These are phyloP conservation scores for Fusarium citri DNA, from an alignment of 2,329 filamentous ascomycete species.

Conservation along the genomic window DNA sequence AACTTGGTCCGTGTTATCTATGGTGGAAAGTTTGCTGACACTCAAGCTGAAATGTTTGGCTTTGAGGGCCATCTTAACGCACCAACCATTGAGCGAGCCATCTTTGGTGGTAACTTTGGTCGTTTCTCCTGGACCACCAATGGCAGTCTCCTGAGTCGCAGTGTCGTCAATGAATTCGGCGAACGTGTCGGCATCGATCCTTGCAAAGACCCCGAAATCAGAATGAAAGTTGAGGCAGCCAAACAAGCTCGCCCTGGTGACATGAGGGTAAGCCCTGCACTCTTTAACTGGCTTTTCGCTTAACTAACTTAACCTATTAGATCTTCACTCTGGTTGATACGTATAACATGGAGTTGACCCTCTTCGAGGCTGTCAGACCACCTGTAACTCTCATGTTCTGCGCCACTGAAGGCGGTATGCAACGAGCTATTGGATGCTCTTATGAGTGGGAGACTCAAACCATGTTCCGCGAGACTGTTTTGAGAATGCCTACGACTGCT, in stretches of 20 bases:
- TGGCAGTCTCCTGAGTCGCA: conserved; percentile 46
- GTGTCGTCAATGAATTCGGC: conserved; percentile 41
- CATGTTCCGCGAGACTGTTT: conserved; percentile 45
- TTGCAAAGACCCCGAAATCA: conserved; percentile 39
- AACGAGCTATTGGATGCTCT: conserved; percentile 44
- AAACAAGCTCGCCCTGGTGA: conserved; percentile 45
- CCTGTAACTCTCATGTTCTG: conserved; percentile 46
- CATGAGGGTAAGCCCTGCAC: conserved; percentile 40
- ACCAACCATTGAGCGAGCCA: conserved; percentile 45
- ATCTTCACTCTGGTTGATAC: conserved; percentile 54
- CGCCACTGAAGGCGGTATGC: conserved; percentile 45
- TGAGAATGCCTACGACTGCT: conserved; percentile 40
- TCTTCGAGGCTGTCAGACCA: conserved; percentile 49
- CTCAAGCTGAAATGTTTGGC: conserved; percentile 49
- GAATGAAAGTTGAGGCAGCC: conserved; percentile 44
- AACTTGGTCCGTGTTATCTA: conserved; percentile 44
- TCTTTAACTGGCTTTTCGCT: no score
- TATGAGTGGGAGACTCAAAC: conserved; percentile 47
- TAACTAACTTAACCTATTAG: conserved; percentile 26
- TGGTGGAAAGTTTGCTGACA: conserved; percentile 47
- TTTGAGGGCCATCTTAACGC: conserved; percentile 50
- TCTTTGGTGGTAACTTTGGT: conserved; percentile 48
- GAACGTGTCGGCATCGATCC: conserved; percentile 48
- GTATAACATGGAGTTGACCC: conserved; percentile 50
- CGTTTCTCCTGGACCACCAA: conserved; percentile 48